A percentile compares a stretch with the other conserved stretches of the same genome.
These are phyloP conservation scores for Botrytis galanthina DNA, from an alignment of 2,329 filamentous ascomycete genomes.

Conservation along the genomic window DNA sequence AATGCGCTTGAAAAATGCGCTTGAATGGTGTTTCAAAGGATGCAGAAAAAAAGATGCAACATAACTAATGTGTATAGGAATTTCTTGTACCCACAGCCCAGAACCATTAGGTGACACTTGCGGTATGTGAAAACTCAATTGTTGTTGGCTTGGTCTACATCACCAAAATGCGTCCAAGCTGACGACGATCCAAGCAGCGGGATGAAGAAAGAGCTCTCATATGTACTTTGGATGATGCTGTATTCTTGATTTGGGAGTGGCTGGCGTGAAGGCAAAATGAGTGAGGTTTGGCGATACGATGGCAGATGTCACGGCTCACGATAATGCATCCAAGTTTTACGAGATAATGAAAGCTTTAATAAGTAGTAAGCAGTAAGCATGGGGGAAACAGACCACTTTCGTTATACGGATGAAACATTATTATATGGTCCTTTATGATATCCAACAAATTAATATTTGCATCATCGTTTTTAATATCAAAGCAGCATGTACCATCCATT, in stretches of 20 bases:
- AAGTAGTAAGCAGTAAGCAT: neutral
- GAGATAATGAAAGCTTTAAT: neutral
- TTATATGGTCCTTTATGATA: neutral
- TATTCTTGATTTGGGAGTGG: neutral
- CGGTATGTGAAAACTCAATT: neutral
- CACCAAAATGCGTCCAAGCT: neutral
- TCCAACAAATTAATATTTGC: neutral
- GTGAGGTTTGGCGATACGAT: neutral
- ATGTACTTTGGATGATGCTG: neutral
- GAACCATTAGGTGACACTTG: neutral
- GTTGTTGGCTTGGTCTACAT: constrained; percentile 7
- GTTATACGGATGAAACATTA: neutral
- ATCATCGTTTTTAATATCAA: constrained; percentile 3
- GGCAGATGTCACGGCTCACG: constrained; percentile 2
- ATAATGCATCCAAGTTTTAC: neutral
- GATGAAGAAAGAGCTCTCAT: neutral
- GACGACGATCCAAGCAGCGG: constrained; percentile 5
- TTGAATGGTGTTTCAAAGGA: constrained; percentile 17
- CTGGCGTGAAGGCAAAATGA: neutral
- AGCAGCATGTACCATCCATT: neutral
- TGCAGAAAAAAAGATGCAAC: constrained; percentile 16
- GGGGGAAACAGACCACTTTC: neutral
- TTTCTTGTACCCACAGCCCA: neutral
- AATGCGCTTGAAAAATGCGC: neutral
- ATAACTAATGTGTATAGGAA: constrained; percentile 3